Percentiles rank a stretch among this genome's conserved stretches.
Evolutionary conservation across 345 rosid species (phyloP).

Genomic region (Aegle marmelos): DNA sequence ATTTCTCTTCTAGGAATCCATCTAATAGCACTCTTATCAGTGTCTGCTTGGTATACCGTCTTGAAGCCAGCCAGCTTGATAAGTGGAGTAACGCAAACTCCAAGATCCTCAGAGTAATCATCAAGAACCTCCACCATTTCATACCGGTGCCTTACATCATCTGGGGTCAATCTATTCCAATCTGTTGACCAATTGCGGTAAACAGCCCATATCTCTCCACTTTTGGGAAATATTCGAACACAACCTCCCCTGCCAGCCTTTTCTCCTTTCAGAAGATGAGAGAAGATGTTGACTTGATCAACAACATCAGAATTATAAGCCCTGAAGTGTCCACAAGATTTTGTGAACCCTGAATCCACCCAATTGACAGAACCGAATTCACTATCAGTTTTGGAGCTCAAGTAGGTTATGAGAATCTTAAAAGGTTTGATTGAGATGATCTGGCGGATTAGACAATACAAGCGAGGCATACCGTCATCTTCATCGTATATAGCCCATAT

Average conservation of each 20-base stretch:
- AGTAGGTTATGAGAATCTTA: slow-evolving; percentile 78
- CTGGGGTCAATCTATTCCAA: slow-evolving; percentile 85
- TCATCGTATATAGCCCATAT: slow-evolving; percentile 98
- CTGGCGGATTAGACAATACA: slow-evolving; percentile 80
- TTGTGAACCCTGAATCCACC: slow-evolving; percentile 82
- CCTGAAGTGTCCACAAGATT: slow-evolving; percentile 98
- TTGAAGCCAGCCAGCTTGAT: slow-evolving; percentile 76
- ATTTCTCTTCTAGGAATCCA: slow-evolving; percentile 96
- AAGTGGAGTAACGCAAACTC: slow-evolving; percentile 76
- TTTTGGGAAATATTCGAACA: slow-evolving; percentile 84
- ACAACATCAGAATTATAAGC: slow-evolving; percentile 69
- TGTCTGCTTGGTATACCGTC: slow-evolving; percentile 75
- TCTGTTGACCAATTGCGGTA: slow-evolving; percentile 85
- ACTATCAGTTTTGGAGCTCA: slow-evolving; percentile 86
- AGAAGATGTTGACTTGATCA: slow-evolving; percentile 92
- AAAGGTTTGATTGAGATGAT: slow-evolving; percentile 81
- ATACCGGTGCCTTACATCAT: slow-evolving; percentile 74
- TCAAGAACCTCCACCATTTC: slow-evolving; percentile 98
- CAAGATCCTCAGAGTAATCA: slow-evolving; percentile 87
- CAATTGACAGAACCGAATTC: slow-evolving; percentile 88
- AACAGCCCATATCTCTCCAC: slow-evolving; percentile 94
- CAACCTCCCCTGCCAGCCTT: slow-evolving; percentile 99
- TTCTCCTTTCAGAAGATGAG: slow-evolving; percentile 77
- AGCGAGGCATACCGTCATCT: slow-evolving; percentile 97
- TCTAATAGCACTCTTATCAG: slow-evolving; percentile 48